Evolutionary conservation across 2,329 filamentous ascomycete genomes (phyloP).

Genomic region (Microsporum canis): DNA sequence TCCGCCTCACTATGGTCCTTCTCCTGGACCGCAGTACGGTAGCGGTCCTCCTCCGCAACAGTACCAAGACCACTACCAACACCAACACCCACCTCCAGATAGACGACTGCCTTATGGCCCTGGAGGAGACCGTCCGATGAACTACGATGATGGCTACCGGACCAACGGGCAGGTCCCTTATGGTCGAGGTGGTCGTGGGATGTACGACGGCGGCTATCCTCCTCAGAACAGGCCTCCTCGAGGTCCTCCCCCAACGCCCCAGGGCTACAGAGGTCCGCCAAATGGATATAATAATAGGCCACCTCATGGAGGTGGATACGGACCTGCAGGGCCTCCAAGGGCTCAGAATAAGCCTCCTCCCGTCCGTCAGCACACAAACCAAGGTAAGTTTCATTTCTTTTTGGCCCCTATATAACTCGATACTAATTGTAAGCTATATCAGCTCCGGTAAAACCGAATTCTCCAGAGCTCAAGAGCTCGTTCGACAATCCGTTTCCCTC

Average conservation of each 20-base stretch:
- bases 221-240: constrained; percentile 26
- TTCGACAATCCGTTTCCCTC: constrained; percentile 43
- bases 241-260: constrained; percentile 17
- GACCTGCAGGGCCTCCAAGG: constrained; percentile 13
- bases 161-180: background rate
- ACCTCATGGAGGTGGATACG: constrained; percentile 6
- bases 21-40: background rate
- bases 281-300: constrained; percentile 19
- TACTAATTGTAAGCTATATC: background rate
- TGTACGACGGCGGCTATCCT: background rate
- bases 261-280: constrained; percentile 19
- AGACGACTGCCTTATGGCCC: background rate
- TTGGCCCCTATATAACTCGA: background rate
- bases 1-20: background rate
- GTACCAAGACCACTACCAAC: background rate
- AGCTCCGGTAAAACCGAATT: background rate
- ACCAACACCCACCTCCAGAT: background rate
- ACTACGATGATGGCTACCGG: background rate
- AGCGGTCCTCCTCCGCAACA: background rate
- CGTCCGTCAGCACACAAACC: constrained; percentile 22
- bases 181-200: background rate
- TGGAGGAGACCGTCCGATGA: background rate
- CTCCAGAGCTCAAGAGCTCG: constrained; percentile 9
- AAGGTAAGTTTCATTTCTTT: constrained; percentile 21
- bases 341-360: constrained; percentile 19